These are phyloP conservation scores for Trifolium dubium DNA, from an alignment of 306 rosid species.

Conservation along the genomic window DNA sequence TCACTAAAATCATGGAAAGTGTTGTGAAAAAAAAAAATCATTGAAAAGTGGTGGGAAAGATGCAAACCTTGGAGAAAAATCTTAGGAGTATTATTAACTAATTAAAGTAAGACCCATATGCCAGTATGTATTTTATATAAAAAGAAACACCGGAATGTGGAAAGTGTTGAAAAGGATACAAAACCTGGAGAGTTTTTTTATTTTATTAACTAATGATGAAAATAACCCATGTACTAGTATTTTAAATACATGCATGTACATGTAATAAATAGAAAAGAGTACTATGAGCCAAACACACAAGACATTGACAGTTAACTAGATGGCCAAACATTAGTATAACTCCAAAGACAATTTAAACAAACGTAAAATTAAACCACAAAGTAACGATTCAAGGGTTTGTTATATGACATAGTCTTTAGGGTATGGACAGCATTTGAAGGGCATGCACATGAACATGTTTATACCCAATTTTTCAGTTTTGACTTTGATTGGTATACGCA, in stretches of 20 bases:
- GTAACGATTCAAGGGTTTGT: background rate
- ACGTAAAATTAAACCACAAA: background rate
- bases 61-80: too few relatives aligned
- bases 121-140: too few relatives aligned
- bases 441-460: slow-evolving; percentile 40
- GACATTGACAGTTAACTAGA: slow-evolving; percentile 38
- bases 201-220: too few relatives aligned
- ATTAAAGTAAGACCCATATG: too few relatives aligned
- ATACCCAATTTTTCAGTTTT: slow-evolving; percentile 30
- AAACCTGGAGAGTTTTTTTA: too few relatives aligned
- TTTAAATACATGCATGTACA: background rate
- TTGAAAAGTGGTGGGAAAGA: too few relatives aligned
- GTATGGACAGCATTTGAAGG: slow-evolving; percentile 16
- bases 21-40: too few relatives aligned
- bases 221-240: too few relatives aligned
- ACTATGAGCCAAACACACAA: background rate
- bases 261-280: background rate
- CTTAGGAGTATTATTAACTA: too few relatives aligned
- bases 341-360: background rate
- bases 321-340: slow-evolving; percentile 22
- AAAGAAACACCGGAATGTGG: too few relatives aligned
- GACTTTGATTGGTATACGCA: slow-evolving; percentile 47
- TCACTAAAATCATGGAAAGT: too few relatives aligned
- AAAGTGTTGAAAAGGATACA: too few relatives aligned
- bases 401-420: background rate